A percentile compares a stretch with the other conserved stretches of the same genome.
These are phyloP conservation scores for Cyclotella kingstonii DNA, from an alignment of 108 stramenopile species.

Conservation along the genomic window DNA sequence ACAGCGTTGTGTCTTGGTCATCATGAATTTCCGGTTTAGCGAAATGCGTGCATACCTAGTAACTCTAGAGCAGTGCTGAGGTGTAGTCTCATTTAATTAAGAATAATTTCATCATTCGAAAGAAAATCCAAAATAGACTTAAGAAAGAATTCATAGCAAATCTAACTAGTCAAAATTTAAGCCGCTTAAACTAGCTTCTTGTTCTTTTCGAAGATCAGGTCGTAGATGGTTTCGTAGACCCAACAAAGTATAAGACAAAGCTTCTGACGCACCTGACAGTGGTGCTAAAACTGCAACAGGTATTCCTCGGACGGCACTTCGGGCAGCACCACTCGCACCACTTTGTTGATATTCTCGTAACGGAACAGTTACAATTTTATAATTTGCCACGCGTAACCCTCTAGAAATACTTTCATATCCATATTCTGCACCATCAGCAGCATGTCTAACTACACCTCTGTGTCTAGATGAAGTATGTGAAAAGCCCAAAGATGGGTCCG, in stretches of 20 bases:
- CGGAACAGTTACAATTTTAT: conserved; percentile 74
- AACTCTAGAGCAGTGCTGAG: neutral
- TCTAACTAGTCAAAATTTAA: neutral
- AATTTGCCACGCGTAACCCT: conserved; percentile 77
- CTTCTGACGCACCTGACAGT: conserved; percentile 75
- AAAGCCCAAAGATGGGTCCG: conserved; percentile 13
- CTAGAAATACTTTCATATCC: conserved; percentile 62
- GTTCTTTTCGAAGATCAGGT: conserved; percentile 79
- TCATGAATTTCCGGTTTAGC: conserved; percentile 67
- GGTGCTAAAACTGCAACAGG: conserved; percentile 76
- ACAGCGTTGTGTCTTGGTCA: conserved; percentile 92
- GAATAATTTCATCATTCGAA: no score
- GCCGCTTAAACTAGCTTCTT: conserved; percentile 46
- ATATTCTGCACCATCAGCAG: conserved; percentile 53
- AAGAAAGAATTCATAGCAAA: neutral
- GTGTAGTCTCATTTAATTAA: neutral
- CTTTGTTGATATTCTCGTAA: conserved; percentile 65
- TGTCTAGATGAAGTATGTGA: conserved; percentile 59
- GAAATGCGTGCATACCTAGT: neutral
- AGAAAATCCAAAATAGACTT: no score
- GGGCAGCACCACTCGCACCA: conserved; percentile 62
- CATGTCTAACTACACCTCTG: conserved; percentile 39
- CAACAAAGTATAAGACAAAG: conserved; percentile 71
- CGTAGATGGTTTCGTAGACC: conserved; percentile 80
- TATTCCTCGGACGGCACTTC: conserved; percentile 67